phyloP scores from a whole-genome alignment of 2,329 filamentous ascomycete genomes.

The Lomentospora prolificans region DNA sequence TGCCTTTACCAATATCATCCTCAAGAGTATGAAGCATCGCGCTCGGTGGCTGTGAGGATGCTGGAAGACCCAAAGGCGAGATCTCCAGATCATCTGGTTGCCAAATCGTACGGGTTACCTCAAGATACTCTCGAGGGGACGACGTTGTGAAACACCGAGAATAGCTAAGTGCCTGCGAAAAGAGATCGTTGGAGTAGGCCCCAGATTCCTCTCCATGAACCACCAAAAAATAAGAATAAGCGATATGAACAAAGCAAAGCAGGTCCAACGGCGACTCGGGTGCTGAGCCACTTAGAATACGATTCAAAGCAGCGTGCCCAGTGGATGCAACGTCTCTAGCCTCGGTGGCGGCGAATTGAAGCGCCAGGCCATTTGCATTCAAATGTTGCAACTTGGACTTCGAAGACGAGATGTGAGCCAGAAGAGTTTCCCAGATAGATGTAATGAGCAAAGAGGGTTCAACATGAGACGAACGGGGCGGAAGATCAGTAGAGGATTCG shows the following conservation, averaged over 20 bases:
- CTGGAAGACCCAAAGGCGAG: not conserved
- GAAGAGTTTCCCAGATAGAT: conserved; percentile 33
- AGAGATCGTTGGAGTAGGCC: conserved; percentile 28
- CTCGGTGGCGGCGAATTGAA: conserved; percentile 29
- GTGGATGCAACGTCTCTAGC: conserved; percentile 26
- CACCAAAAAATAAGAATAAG: conserved; percentile 39
- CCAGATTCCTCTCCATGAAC: conserved; percentile 31
- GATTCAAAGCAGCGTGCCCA: conserved; percentile 31
- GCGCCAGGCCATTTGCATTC: conserved; percentile 30
- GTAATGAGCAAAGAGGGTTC: conserved; percentile 24
- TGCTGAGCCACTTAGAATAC: conserved; percentile 27
- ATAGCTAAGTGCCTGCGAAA: conserved; percentile 37
- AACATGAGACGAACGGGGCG: not conserved
- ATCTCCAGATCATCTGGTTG: conserved; percentile 26
- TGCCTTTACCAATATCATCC: not conserved
- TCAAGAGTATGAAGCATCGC: not conserved
- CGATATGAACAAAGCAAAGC: conserved; percentile 41
- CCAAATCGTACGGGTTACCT: conserved; percentile 38
- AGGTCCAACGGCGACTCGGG: conserved; percentile 30
- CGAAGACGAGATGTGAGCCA: conserved; percentile 35
- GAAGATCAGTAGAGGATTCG: not conserved
- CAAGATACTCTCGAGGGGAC: conserved; percentile 29
- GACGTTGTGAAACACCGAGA: conserved; percentile 24
- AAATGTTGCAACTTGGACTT: conserved; percentile 30
- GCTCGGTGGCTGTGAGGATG: not conserved